Percentiles rank a stretch among this genome's conserved stretches.
phyloP scores from a whole-genome alignment of 192 early-diverging fungal genomes.

The Dissophora ornata region DNA sequence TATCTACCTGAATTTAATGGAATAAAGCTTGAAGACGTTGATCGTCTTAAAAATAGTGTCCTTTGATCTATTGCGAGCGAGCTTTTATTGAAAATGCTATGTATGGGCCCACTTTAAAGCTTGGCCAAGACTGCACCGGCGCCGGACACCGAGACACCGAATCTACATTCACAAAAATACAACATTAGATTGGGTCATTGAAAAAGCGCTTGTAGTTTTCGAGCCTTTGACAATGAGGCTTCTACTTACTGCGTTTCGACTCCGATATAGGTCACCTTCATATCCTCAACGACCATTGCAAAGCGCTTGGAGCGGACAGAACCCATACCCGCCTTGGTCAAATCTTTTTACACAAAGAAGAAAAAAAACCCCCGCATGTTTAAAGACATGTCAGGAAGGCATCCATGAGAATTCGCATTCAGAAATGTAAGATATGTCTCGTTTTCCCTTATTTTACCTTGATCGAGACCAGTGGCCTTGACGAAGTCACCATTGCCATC shows the following conservation, averaged over 20 bases:
- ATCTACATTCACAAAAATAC: no score
- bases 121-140: conserved; percentile 70
- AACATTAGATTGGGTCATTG: no score
- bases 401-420: no score
- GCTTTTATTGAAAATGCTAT: neutral
- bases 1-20: neutral
- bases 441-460: no score
- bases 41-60: conserved; percentile 13
- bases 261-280: conserved; percentile 78
- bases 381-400: conserved; percentile 15
- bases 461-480: conserved; percentile 72
- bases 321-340: conserved; percentile 72
- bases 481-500: conserved; percentile 80
- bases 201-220: no score
- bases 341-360: conserved; percentile 52
- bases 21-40: conserved; percentile 13
- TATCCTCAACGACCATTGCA: conserved; percentile 77
- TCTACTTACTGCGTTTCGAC: conserved; percentile 64
- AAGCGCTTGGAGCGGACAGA: conserved; percentile 75
- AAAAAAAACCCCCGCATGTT: no score
- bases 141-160: conserved; percentile 69
- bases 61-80: no score
- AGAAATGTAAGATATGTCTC: no score
- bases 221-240: conserved; percentile 16
- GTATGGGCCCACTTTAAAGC: neutral